Percentiles rank a stretch among this genome's conserved stretches.
These are phyloP conservation scores for Trypanosoma mega DNA, from an alignment of 208 protist genomes.

Conservation along the genomic window DNA sequence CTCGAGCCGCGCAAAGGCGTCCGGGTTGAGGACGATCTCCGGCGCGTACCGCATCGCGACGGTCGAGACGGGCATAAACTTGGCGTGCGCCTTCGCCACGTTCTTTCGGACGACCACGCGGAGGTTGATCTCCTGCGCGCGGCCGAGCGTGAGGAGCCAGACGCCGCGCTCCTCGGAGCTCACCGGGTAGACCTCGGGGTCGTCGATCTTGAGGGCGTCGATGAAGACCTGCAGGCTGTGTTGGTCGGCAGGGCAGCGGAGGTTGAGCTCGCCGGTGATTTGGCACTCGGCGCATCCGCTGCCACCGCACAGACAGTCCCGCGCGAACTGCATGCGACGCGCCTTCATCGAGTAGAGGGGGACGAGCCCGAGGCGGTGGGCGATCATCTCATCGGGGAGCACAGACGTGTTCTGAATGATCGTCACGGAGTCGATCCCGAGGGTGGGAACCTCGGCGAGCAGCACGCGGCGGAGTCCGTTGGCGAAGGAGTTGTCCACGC, in stretches of 20 bases:
- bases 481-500: conserved; percentile 92
- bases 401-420: conserved; percentile 95
- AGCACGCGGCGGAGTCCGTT: conserved; percentile 98
- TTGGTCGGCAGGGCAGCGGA: conserved; percentile 73
- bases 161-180: conserved; percentile 81
- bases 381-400: conserved; percentile 99
- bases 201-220: conserved; percentile 77
- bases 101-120: conserved; percentile 90
- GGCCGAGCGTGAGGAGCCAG: conserved; percentile 86
- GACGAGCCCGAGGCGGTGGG: conserved; percentile 98
- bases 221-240: conserved; percentile 84
- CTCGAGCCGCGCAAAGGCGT: conserved; percentile 70
- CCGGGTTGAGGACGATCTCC: conserved; percentile 91
- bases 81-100: conserved; percentile 98
- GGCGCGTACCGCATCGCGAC: conserved; percentile 93
- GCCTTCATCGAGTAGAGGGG: conserved; percentile 93
- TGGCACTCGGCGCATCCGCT: conserved; percentile 80
- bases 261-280: conserved; percentile 81
- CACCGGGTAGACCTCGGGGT: conserved; percentile 75
- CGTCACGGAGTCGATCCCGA: conserved; percentile 98
- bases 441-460: conserved; percentile 98
- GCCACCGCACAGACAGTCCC: conserved; percentile 85
- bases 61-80: conserved; percentile 96
- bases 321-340: conserved; percentile 68
- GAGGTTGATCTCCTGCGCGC: conserved; percentile 82